Conservation (phyloP, 257 asterid genomes). For the Petunia secreta region DNA sequence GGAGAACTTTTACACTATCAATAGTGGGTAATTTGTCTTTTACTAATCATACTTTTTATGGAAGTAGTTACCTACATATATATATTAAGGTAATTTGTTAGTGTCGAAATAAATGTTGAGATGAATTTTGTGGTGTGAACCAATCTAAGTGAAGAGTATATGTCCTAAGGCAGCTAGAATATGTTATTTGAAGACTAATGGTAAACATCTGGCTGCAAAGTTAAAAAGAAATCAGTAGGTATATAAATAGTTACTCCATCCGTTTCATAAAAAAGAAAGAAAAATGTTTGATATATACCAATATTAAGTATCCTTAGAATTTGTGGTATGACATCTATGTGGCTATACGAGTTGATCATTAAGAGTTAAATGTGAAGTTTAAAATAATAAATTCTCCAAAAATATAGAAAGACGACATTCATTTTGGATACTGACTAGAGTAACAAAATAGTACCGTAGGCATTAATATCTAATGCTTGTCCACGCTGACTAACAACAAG, state of each 20-base stretch:
- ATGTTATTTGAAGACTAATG: not conserved
- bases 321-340: not conserved
- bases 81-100: too few relatives aligned
- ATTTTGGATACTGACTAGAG: not conserved
- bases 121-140: too few relatives aligned
- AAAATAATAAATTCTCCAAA: not conserved
- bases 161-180: too few relatives aligned
- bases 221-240: not conserved
- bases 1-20: too few relatives aligned
- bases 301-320: too few relatives aligned
- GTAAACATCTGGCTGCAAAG: not conserved
- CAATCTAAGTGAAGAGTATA: too few relatives aligned
- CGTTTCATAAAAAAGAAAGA: too few relatives aligned
- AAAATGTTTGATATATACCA: too few relatives aligned
- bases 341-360: not conserved
- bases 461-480: not conserved
- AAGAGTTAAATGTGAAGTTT: not conserved
- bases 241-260: not conserved
- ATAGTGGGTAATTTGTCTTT: too few relatives aligned
- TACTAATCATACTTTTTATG: too few relatives aligned
- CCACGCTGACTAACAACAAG: not conserved
- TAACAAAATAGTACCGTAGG: not conserved
- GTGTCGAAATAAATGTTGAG: too few relatives aligned
- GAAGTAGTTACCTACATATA: too few relatives aligned
- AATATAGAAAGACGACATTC: not conserved